Evolutionary conservation across 2,329 filamentous ascomycete genomes (phyloP), one percentile per base, ranked within the genome.

Genomic region (Colletotrichum destructivum): DNA sequence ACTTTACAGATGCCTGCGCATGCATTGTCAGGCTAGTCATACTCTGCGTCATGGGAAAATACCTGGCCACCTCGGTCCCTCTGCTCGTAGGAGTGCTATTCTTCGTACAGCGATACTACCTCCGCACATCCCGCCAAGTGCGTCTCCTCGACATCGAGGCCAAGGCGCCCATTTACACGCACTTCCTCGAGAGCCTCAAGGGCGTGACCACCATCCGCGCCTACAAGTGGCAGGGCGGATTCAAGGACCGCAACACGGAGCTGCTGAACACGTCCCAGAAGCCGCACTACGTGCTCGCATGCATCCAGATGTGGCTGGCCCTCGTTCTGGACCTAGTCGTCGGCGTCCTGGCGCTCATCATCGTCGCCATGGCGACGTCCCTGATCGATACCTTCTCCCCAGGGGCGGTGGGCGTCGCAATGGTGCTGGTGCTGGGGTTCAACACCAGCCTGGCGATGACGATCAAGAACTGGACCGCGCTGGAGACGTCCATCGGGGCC

Each of bases 41-140:
- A 1, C 84, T 87, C 31, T 62, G 60, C 8, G 61, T 69, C n/a
- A 23, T 64, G 11, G 49, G 42, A 7, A 55, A 64, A n/a, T 72
- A 65, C 26, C 57, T 81, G 35, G 78, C 79, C 1, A 81, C 82
- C 9, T 79, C 82, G 4, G 82, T 87, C 60, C 86, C 86, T 0
- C 69, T 84, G 1, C 80, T 84, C 2, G 75, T 86, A 26, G 66
- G 81, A 9, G 77, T 82, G 2, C 76, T 87, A 16, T 85, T 84
- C 65, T 66, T 84, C 9, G 81, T 88, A 12, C 87, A 88, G 68
- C 84, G 84, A 52, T 83, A 86, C 73, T 89, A 89, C 71, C 81
- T 89, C n/a, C 81, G 85, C 7, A 89, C 88, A 1, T 89, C 87
- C 0, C 86, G 87, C 4, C 88, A 89, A 67, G 77, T 89, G 8